Evolutionary conservation across 768 basidiomycete species (phyloP).

Genomic region (Butyriboletus loyo): DNA sequence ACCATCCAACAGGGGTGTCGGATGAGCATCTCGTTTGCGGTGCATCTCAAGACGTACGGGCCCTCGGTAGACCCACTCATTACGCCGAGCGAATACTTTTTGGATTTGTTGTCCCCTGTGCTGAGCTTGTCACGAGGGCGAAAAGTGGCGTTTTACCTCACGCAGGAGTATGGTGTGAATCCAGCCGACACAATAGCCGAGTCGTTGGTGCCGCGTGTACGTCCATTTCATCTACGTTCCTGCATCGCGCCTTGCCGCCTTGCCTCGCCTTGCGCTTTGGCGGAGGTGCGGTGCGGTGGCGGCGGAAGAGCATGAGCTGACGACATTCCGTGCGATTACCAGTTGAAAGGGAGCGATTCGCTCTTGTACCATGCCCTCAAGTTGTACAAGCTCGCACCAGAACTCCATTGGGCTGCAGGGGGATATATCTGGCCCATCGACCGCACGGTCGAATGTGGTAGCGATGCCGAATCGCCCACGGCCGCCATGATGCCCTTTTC

Average conservation of each 20-base stretch:
- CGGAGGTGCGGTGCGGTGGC: neutral
- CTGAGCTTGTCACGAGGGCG: conserved; percentile 70
- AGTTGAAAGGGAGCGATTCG: conserved; percentile 79
- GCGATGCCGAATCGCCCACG: conserved; percentile 38
- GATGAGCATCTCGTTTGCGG: conserved; percentile 66
- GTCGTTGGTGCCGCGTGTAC: conserved; percentile 64
- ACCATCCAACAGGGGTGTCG: conserved; percentile 67
- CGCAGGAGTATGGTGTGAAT: conserved; percentile 64
- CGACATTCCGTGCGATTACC: neutral
- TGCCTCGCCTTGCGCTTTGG: conserved; percentile 2
- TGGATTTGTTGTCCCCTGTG: conserved; percentile 68
- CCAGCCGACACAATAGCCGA: conserved; percentile 71
- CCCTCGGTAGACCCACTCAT: conserved; percentile 63
- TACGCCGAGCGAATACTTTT: conserved; percentile 68
- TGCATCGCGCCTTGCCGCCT: conserved; percentile 6
- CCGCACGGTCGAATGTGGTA: conserved; percentile 60
- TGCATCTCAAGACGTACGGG: conserved; percentile 67
- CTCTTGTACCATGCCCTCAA: conserved; percentile 75
- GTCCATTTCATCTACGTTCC: conserved; percentile 25
- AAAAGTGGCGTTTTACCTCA: conserved; percentile 70
- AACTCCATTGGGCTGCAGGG: conserved; percentile 78
- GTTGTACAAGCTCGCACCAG: conserved; percentile 68
- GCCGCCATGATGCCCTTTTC: conserved; percentile 25
- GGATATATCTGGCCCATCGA: conserved; percentile 81
- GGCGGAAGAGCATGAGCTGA: conserved; percentile 14